phyloP scores from a whole-genome alignment of 805 yeast species.

The Nakazawaea holstii region DNA sequence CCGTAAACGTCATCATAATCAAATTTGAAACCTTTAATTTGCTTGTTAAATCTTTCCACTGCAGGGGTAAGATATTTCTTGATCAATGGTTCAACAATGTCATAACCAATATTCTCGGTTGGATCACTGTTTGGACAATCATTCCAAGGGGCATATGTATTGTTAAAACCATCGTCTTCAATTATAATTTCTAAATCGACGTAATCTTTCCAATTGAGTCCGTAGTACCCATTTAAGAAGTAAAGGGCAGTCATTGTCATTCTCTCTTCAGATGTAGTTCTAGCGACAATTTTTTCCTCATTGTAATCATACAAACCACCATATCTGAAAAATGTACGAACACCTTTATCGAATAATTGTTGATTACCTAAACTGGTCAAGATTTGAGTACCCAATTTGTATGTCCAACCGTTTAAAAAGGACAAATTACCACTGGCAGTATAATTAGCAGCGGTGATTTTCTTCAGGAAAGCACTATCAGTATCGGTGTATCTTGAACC shows the following conservation, averaged over 20 bases:
- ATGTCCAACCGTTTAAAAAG: constrained; percentile 10
- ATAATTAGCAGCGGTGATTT: background rate
- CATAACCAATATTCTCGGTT: background rate
- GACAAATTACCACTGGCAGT: constrained; percentile 7
- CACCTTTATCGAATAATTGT: constrained; percentile 17
- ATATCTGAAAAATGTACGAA: constrained; percentile 14
- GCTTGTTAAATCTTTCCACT: constrained; percentile 3
- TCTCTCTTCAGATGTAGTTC: constrained; percentile 40
- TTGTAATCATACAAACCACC: constrained; percentile 14
- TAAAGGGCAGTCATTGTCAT: constrained; percentile 40
- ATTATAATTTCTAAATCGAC: no score
- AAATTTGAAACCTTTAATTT: constrained; percentile 20
- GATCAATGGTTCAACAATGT: background rate
- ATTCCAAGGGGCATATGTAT: constrained; percentile 15
- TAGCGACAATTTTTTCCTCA: constrained; percentile 13
- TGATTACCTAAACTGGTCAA: constrained; percentile 17
- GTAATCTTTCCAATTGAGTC: constrained; percentile 21
- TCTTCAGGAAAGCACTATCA: background rate
- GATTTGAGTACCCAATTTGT: constrained; percentile 11
- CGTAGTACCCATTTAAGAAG: constrained; percentile 46
- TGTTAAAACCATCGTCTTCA: no score
- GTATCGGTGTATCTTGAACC: constrained; percentile 4
- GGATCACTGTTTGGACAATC: constrained; percentile 13
- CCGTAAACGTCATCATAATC: constrained; percentile 25
- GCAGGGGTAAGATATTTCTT: background rate